phyloP scores from a whole-genome alignment of 2,329 filamentous ascomycete species.

The Emmonsiellopsis sp. region DNA sequence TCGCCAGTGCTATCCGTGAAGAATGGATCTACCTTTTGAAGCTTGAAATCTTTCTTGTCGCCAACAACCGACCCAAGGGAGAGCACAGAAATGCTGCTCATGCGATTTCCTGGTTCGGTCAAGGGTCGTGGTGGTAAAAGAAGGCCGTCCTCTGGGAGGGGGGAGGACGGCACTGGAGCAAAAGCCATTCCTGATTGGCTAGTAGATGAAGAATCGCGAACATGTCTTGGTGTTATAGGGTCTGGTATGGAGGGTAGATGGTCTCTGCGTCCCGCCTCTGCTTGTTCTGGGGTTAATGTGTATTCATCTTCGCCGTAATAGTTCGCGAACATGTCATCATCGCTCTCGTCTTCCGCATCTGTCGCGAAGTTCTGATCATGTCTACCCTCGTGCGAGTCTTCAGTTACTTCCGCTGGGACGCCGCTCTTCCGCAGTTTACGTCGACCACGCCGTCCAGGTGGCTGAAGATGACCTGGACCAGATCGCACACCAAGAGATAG shows the following conservation, averaged over 20 bases:
- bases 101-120: slow-evolving; percentile 17
- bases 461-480: slow-evolving; percentile 27
- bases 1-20: slow-evolving; percentile 57
- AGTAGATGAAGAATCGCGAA: not conserved
- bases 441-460: not conserved
- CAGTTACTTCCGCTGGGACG: not conserved
- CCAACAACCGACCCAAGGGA: slow-evolving; percentile 51
- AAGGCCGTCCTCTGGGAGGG: not conserved
- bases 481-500: slow-evolving; percentile 32
- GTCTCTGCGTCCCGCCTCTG: slow-evolving; percentile 20
- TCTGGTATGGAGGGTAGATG: not conserved
- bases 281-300: slow-evolving; percentile 25
- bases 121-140: not conserved
- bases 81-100: slow-evolving; percentile 39
- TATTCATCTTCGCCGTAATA: slow-evolving; percentile 34
- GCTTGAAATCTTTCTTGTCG: slow-evolving; percentile 52
- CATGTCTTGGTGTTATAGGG: not conserved
- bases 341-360: slow-evolving; percentile 27
- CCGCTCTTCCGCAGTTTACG: not conserved
- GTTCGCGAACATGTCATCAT: slow-evolving; percentile 28
- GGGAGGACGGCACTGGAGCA: not conserved
- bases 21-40: slow-evolving; percentile 59
- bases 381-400: slow-evolving; percentile 12
- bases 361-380: slow-evolving; percentile 25
- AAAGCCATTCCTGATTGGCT: slow-evolving; percentile 10